Conservation (phyloP, 177 flowering plant species). For the Vitis hybrid region DNA sequence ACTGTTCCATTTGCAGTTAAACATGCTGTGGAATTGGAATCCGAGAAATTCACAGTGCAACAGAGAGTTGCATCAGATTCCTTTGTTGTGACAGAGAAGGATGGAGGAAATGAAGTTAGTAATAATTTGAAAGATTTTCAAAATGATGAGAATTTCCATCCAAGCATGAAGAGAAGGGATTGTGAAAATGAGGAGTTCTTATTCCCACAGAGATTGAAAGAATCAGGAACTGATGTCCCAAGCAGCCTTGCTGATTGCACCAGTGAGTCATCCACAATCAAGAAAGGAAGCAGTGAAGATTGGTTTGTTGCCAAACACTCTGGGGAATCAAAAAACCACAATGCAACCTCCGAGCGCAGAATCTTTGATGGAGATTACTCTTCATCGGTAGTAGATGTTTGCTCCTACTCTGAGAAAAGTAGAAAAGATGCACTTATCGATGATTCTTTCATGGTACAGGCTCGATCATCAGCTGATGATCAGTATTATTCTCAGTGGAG, state of each 20-base stretch:
- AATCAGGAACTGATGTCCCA: background rate
- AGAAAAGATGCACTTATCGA: constrained; percentile 21
- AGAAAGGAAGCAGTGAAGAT: constrained; percentile 24
- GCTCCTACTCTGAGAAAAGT: background rate
- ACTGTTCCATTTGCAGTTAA: constrained; percentile 15
- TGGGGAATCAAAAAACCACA: constrained; percentile 9
- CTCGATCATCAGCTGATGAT: constrained; percentile 11
- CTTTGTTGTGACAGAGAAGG: constrained; percentile 38
- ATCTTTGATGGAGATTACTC: constrained; percentile 13
- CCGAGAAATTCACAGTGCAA: constrained; percentile 31
- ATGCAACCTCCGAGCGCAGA: constrained; percentile 2
- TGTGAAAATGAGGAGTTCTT: constrained; percentile 15
- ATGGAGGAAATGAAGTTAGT: constrained; percentile 16
- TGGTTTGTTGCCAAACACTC: constrained; percentile 21
- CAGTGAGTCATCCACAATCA: constrained; percentile 12
- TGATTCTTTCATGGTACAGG: constrained; percentile 32
- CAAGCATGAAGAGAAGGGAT: constrained; percentile 18
- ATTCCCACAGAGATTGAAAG: constrained; percentile 17
- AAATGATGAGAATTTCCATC: constrained; percentile 16
- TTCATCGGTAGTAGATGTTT: constrained; percentile 3
- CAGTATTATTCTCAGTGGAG: constrained; percentile 20
- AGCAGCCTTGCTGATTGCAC: background rate
- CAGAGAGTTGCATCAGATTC: constrained; percentile 40
- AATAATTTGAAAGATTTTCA: constrained; percentile 22
- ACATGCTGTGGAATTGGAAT: constrained; percentile 22